Conservation (phyloP, 1,284 basidiomycete species). For the Trametes versicolor region DNA sequence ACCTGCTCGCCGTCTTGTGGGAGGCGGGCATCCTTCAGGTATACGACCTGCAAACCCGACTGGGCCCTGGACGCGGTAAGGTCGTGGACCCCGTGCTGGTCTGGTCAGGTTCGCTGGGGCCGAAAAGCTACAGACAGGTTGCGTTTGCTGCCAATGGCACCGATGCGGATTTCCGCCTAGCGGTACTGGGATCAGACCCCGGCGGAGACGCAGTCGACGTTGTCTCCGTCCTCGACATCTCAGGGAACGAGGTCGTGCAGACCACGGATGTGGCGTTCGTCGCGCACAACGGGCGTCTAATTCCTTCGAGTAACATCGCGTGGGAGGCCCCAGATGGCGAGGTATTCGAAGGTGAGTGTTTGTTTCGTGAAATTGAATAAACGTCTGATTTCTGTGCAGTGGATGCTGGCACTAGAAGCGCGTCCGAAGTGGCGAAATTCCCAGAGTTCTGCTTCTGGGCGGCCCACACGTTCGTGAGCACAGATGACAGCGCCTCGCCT, state of each 20-base stretch:
- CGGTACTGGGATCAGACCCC: slow-evolving; percentile 31
- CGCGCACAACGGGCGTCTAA: slow-evolving; percentile 54
- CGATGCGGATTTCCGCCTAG: slow-evolving; percentile 24
- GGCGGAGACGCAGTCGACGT: slow-evolving; percentile 31
- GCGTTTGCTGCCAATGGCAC: slow-evolving; percentile 17
- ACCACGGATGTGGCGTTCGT: slow-evolving; percentile 40
- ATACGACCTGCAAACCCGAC: slow-evolving; percentile 74
- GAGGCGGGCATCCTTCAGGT: slow-evolving; percentile 70
- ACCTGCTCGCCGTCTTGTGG: slow-evolving; percentile 78
- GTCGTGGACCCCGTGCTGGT: slow-evolving; percentile 65
- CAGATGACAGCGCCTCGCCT: slow-evolving; percentile 12
- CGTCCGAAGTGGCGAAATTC: slow-evolving; percentile 54
- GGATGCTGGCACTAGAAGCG: slow-evolving; percentile 35
- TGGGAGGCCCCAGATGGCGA: slow-evolving; percentile 65
- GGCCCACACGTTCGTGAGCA: slow-evolving; percentile 24
- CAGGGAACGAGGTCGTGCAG: slow-evolving; percentile 15
- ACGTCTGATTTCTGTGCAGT: slow-evolving; percentile 36
- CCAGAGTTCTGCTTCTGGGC: slow-evolving; percentile 67
- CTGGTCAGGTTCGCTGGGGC: slow-evolving; percentile 53
- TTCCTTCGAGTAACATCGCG: slow-evolving; percentile 46
- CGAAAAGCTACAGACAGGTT: slow-evolving; percentile 35
- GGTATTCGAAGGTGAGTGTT: slow-evolving; percentile 58
- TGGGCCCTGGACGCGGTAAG: slow-evolving; percentile 70
- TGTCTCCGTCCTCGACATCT: slow-evolving; percentile 30
- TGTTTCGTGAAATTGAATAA: not conserved